Conservation (phyloP, 495 filamentous ascomycete genomes). For the Neurospora intermedia region DNA sequence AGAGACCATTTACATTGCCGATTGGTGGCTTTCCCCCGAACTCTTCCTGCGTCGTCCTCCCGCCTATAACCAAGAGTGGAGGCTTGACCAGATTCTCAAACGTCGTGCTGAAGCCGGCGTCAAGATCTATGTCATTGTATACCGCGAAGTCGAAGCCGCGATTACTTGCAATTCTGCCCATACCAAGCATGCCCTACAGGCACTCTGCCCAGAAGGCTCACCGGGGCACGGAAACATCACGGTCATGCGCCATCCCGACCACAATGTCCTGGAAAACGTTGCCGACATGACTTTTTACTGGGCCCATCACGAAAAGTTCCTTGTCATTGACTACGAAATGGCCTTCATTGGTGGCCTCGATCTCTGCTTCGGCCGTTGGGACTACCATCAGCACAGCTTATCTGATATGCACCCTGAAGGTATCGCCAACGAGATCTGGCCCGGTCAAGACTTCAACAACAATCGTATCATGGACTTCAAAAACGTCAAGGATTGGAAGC, state of each 20-base stretch:
- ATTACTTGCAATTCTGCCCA: conserved; percentile 87
- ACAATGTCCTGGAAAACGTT: conserved; percentile 87
- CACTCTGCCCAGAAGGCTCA: conserved; percentile 67
- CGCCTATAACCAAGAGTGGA: conserved; percentile 71
- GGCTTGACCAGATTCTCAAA: conserved; percentile 79
- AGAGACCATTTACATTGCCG: conserved; percentile 89
- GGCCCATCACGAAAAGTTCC: conserved; percentile 96
- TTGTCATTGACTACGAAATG: conserved; percentile 81
- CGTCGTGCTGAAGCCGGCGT: conserved; percentile 82
- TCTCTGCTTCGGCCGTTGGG: conserved; percentile 95
- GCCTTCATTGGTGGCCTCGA: conserved; percentile 92
- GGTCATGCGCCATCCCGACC: conserved; percentile 88
- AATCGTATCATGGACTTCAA: conserved; percentile 96
- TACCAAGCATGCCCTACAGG: conserved; percentile 79
- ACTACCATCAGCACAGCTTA: conserved; percentile 71
- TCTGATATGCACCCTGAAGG: conserved; percentile 81
- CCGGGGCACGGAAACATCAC: conserved; percentile 78
- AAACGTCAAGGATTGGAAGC: conserved; percentile 81
- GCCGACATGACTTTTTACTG: conserved; percentile 98
- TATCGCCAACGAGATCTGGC: conserved; percentile 77
- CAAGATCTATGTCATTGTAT: conserved; percentile 89
- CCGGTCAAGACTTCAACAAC: conserved; percentile 92
- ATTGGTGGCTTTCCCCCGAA: conserved; percentile 96
- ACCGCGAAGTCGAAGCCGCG: conserved; percentile 78
- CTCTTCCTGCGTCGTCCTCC: conserved; percentile 82